Evolutionary conservation across 1,284 basidiomycete species (phyloP).

Genomic region (Cryptococcus wingfieldii): DNA sequence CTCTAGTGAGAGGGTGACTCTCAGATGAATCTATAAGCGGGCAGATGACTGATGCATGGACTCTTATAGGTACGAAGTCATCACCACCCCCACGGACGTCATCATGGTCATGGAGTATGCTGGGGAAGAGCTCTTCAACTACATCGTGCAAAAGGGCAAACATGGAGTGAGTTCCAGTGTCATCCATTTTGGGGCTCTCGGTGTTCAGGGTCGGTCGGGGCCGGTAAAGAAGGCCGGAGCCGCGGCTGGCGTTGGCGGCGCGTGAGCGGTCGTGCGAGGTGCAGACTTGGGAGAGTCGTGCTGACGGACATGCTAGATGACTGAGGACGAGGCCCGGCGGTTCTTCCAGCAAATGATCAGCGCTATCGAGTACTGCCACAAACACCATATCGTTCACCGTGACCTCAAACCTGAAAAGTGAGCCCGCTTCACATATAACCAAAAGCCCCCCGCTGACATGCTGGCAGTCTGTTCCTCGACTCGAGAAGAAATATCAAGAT

Average conservation of each 20-base stretch:
- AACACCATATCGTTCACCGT: slow-evolving; percentile 89
- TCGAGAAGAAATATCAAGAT: slow-evolving; percentile 70
- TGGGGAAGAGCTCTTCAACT: slow-evolving; percentile 90
- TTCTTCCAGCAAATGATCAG: slow-evolving; percentile 97
- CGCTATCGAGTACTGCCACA: slow-evolving; percentile 91
- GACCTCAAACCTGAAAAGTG: slow-evolving; percentile 92
- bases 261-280: too few species aligned
- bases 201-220: background rate
- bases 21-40: background rate
- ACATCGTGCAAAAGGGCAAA: slow-evolving; percentile 78
- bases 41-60: background rate
- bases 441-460: background rate
- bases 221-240: too few species aligned
- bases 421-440: slow-evolving; percentile 53
- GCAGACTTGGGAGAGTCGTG: background rate
- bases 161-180: slow-evolving; percentile 34
- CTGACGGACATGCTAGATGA: slow-evolving; percentile 57
- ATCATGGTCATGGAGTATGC: slow-evolving; percentile 95
- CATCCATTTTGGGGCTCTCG: background rate
- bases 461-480: slow-evolving; percentile 51
- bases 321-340: slow-evolving; percentile 72
- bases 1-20: background rate
- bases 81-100: slow-evolving; percentile 86
- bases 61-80: slow-evolving; percentile 77
- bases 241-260: too few species aligned